phyloP scores from a whole-genome alignment of 345 rosid species.

The Ceriops zippeliana region DNA sequence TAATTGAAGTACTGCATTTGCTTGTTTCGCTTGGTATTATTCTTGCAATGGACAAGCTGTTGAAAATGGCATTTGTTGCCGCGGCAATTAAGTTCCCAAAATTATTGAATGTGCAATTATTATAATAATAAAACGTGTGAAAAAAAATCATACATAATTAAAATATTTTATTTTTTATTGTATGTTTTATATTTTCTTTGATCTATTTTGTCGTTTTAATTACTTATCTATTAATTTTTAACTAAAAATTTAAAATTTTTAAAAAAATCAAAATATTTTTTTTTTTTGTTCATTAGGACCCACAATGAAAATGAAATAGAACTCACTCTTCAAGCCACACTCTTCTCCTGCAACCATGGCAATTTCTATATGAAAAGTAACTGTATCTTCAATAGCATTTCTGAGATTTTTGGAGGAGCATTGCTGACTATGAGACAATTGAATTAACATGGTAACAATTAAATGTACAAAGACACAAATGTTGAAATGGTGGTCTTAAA shows the following conservation, averaged over 20 bases:
- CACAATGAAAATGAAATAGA: too few relatives aligned
- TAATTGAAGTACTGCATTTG: slow-evolving; percentile 59
- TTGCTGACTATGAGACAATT: background rate
- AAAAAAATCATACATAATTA: too few relatives aligned
- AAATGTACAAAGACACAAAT: background rate
- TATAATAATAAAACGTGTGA: too few relatives aligned
- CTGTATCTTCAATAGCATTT: background rate
- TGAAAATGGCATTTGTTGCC: slow-evolving; percentile 70
- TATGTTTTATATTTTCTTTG: too few relatives aligned
- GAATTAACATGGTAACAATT: background rate
- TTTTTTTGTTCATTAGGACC: too few relatives aligned
- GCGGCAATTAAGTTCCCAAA: slow-evolving; percentile 92
- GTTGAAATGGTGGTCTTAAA: background rate
- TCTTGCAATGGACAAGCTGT: slow-evolving; percentile 66
- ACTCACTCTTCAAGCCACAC: too few relatives aligned
- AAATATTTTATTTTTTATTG: too few relatives aligned
- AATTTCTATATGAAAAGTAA: background rate
- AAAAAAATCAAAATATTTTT: too few relatives aligned
- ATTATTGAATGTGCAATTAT: too few relatives aligned
- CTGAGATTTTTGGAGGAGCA: background rate
- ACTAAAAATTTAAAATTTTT: too few relatives aligned
- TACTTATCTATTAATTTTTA: too few relatives aligned
- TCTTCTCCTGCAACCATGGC: background rate
- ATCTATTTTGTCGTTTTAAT: too few relatives aligned
- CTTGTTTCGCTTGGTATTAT: slow-evolving; percentile 75